Conservation (phyloP, 2,329 filamentous ascomycete species). For the Phialocephala sp. region DNA sequence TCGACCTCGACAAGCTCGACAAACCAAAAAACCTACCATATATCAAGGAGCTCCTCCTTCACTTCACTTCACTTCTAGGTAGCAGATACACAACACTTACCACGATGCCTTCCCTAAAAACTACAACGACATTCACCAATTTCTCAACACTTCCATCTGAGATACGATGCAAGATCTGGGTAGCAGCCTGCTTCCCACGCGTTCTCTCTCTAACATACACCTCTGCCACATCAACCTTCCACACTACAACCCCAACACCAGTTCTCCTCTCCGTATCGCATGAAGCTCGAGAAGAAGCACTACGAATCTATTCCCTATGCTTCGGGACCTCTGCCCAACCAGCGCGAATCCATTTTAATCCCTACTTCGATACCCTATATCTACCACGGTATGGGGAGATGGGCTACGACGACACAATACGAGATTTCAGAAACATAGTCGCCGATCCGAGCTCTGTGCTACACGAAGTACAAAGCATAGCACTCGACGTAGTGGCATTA, state of each 20-base stretch:
- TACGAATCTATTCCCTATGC: constrained; percentile 46
- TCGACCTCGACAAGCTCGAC: too few relatives aligned
- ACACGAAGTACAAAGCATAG: constrained; percentile 47
- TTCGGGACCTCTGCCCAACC: constrained; percentile 44
- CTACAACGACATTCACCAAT: constrained; percentile 32
- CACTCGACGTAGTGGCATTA: constrained; percentile 53
- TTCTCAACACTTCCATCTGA: constrained; percentile 40
- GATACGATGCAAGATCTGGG: constrained; percentile 40
- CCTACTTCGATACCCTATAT: constrained; percentile 39
- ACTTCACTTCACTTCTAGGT: not conserved
- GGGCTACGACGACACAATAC: constrained; percentile 44
- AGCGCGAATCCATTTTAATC: constrained; percentile 39
- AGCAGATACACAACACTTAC: not conserved
- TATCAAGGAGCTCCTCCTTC: not conserved
- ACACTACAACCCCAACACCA: constrained; percentile 47
- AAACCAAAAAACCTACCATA: not conserved
- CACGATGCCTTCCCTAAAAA: constrained; percentile 21
- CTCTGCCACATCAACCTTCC: constrained; percentile 45
- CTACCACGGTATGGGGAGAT: constrained; percentile 44
- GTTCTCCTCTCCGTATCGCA: constrained; percentile 49
- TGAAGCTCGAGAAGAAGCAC: constrained; percentile 51
- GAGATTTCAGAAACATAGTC: constrained; percentile 49
- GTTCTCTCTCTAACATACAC: constrained; percentile 45
- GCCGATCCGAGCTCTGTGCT: constrained; percentile 38
- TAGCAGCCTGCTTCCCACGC: constrained; percentile 34